A percentile compares a stretch with the other conserved stretches of the same genome.
These are phyloP conservation scores for Sarocladium brachiariae DNA, from an alignment of 2,329 filamentous ascomycete genomes.

Conservation along the genomic window DNA sequence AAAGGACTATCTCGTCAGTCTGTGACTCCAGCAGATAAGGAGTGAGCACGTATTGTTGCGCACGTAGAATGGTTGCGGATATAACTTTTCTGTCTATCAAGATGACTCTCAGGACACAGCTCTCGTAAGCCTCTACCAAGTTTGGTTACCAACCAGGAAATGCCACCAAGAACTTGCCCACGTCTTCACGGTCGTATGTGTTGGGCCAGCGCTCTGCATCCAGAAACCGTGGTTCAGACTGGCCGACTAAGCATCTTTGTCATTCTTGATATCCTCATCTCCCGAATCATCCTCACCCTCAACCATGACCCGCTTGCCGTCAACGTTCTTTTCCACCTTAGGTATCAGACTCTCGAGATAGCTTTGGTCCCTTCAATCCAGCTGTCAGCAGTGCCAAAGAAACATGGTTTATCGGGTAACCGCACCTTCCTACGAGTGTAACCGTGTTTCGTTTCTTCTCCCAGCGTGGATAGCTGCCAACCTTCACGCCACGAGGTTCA, in stretches of 20 bases:
- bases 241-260: conserved; percentile 4
- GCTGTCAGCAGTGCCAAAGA: not conserved
- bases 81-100: too few relatives aligned
- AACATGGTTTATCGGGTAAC: not conserved
- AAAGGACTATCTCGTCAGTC: too few relatives aligned
- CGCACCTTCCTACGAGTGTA: conserved; percentile 66
- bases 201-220: too few relatives aligned
- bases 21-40: too few relatives aligned
- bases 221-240: not conserved
- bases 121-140: too few relatives aligned
- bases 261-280: conserved; percentile 13
- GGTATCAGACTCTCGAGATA: conserved; percentile 72
- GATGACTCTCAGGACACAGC: too few relatives aligned
- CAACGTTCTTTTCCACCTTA: conserved; percentile 70
- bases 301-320: conserved; percentile 59
- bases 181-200: too few relatives aligned
- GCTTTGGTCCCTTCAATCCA: conserved; percentile 52
- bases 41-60: too few relatives aligned
- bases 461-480: conserved; percentile 93
- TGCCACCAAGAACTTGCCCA: too few relatives aligned
- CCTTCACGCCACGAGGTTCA: conserved; percentile 73
- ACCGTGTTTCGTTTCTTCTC: conserved; percentile 83
- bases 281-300: conserved; percentile 63
- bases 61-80: too few relatives aligned
- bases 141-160: too few relatives aligned